These are phyloP conservation scores for Byssothecium circinans DNA, from an alignment of 2,329 filamentous ascomycete species.

Conservation along the genomic window DNA sequence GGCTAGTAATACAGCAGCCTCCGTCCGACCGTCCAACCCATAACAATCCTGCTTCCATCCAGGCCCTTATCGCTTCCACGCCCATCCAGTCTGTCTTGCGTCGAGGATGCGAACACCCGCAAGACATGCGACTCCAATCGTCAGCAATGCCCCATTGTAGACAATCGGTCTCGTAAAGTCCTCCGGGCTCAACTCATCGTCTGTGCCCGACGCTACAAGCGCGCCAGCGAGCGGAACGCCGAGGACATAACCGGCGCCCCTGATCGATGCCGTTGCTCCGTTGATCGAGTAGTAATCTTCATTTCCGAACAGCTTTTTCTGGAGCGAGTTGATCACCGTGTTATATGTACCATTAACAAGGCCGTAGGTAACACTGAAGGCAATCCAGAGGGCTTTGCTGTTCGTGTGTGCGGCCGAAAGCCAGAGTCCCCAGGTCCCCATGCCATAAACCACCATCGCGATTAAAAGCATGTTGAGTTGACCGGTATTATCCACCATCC, in stretches of 20 bases:
- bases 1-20: too few relatives aligned
- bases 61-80: slow-evolving; percentile 15
- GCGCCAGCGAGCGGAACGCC: slow-evolving; percentile 25
- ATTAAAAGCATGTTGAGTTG: slow-evolving; percentile 53
- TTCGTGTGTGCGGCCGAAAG: slow-evolving; percentile 15
- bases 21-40: too few relatives aligned
- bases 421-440: slow-evolving; percentile 24
- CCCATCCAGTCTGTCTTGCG: slow-evolving; percentile 18
- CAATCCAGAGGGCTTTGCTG: slow-evolving; percentile 18
- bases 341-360: slow-evolving; percentile 19
- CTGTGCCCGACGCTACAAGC: slow-evolving; percentile 16
- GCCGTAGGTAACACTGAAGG: slow-evolving; percentile 23
- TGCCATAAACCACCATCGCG: slow-evolving; percentile 25
- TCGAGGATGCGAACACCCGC: slow-evolving; percentile 18
- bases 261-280: slow-evolving; percentile 20
- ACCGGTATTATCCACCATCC: slow-evolving; percentile 51
- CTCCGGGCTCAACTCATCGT: slow-evolving; percentile 7
- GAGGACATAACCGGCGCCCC: slow-evolving; percentile 21
- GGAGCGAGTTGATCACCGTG: slow-evolving; percentile 21
- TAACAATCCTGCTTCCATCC: too few relatives aligned
- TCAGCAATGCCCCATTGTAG: slow-evolving; percentile 16
- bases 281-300: slow-evolving; percentile 26
- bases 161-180: slow-evolving; percentile 19
- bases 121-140: slow-evolving; percentile 12
- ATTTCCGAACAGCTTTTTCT: slow-evolving; percentile 22